These are phyloP conservation scores for Apiotrichum gamsii DNA, from an alignment of 1,284 basidiomycete species.

Conservation along the genomic window DNA sequence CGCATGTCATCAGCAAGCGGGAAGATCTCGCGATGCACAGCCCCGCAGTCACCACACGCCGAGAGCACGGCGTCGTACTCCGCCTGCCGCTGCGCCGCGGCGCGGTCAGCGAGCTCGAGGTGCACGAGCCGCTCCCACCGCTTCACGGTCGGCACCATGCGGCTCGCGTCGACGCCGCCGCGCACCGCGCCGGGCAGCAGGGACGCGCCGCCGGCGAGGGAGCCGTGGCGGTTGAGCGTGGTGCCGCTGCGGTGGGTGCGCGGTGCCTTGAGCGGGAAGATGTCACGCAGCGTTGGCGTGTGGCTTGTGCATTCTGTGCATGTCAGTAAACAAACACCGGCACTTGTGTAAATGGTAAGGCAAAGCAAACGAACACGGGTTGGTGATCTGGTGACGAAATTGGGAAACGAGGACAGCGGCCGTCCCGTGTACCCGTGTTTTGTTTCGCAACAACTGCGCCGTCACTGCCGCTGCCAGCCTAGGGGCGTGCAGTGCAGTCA, in stretches of 20 bases:
- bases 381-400: no score
- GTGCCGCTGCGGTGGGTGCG: not conserved
- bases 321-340: not conserved
- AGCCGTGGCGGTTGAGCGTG: constrained; percentile 1
- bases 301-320: constrained; percentile 36
- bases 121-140: constrained; percentile 46
- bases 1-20: constrained; percentile 19
- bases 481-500: no score
- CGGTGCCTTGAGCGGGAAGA: constrained; percentile 33
- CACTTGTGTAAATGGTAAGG: no score
- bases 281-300: constrained; percentile 40
- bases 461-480: no score
- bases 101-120: constrained; percentile 42
- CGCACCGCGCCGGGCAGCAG: constrained; percentile 34
- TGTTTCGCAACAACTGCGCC: no score
- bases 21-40: constrained; percentile 42
- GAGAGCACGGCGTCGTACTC: constrained; percentile 20
- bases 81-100: constrained; percentile 4
- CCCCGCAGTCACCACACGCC: constrained; percentile 38
- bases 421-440: no score
- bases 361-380: no score
- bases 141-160: constrained; percentile 31
- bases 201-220: constrained; percentile 14
- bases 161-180: constrained; percentile 11
- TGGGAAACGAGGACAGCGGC: not conserved